Conservation (phyloP, 495 filamentous ascomycete species). For the Lindgomyces ingoldianus region DNA sequence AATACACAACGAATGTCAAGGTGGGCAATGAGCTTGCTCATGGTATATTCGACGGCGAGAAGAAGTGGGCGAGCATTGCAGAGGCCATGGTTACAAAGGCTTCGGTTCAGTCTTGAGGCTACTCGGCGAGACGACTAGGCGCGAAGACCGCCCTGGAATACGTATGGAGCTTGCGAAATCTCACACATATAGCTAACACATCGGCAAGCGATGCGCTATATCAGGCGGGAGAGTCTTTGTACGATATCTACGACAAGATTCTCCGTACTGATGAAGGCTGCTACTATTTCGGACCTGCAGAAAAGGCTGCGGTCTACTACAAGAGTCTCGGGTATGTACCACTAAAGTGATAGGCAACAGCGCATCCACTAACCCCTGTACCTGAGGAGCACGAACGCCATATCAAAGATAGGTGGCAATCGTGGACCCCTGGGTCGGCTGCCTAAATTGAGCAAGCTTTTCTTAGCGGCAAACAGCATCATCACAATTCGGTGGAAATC, state of each 20-base stretch:
- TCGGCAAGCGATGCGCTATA: constrained; percentile 68
- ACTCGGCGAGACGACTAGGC: constrained; percentile 68
- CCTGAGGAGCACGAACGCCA: constrained; percentile 64
- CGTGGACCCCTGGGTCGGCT: constrained; percentile 60
- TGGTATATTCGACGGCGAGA: constrained; percentile 72
- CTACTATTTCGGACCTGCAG: constrained; percentile 62
- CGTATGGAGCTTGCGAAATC: constrained; percentile 60
- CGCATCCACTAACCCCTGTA: constrained; percentile 70
- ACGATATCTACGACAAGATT: constrained; percentile 71
- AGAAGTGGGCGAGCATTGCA: constrained; percentile 70
- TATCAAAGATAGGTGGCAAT: constrained; percentile 59
- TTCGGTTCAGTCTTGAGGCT: constrained; percentile 68
- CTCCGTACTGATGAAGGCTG: constrained; percentile 69
- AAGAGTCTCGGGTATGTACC: constrained; percentile 64
- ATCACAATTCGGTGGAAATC: constrained; percentile 43
- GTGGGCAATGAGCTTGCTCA: constrained; percentile 67
- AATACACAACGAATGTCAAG: constrained; percentile 66
- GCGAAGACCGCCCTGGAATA: constrained; percentile 68
- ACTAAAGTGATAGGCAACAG: constrained; percentile 63
- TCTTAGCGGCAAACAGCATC: constrained; percentile 47
- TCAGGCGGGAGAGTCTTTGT: constrained; percentile 70
- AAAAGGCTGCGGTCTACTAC: constrained; percentile 62
- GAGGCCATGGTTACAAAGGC: constrained; percentile 70
- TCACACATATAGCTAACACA: constrained; percentile 63
- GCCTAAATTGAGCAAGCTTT: constrained; percentile 61